These are phyloP conservation scores for Moringa oleifera DNA, from an alignment of 345 rosid species.

Conservation along the genomic window DNA sequence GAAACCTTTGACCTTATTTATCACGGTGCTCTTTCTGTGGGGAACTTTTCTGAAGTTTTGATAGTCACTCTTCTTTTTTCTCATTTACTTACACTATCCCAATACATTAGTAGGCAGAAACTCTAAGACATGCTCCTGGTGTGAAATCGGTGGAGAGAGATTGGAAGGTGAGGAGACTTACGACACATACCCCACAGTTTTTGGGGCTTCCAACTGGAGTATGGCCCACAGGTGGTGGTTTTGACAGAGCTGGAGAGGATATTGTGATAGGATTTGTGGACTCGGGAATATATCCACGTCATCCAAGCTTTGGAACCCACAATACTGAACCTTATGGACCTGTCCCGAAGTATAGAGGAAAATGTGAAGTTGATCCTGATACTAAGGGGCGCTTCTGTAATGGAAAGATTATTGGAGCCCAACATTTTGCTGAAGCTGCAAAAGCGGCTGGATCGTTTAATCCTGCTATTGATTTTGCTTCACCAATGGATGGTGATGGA, in stretches of 20 bases:
- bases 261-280: slow-evolving; percentile 93
- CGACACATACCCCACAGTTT: slow-evolving; percentile 96
- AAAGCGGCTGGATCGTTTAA: slow-evolving; percentile 88
- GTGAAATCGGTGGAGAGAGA: slow-evolving; percentile 90
- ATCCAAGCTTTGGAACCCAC: slow-evolving; percentile 82
- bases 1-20: slow-evolving; percentile 24
- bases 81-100: slow-evolving; percentile 38
- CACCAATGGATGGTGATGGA: slow-evolving; percentile 99
- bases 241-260: slow-evolving; percentile 89
- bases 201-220: slow-evolving; percentile 97
- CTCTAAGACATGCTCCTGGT: slow-evolving; percentile 62
- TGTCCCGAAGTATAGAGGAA: slow-evolving; percentile 82
- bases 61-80: neutral
- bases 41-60: neutral
- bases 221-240: slow-evolving; percentile 99
- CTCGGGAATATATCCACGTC: slow-evolving; percentile 90
- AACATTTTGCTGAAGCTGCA: slow-evolving; percentile 96
- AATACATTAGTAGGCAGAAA: slow-evolving; percentile 83
- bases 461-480: slow-evolving; percentile 82
- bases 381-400: slow-evolving; percentile 69
- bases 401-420: slow-evolving; percentile 98
- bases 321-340: slow-evolving; percentile 72
- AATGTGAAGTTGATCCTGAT: slow-evolving; percentile 81
- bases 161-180: slow-evolving; percentile 94
- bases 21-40: slow-evolving; percentile 1